Percentiles rank a stretch among this genome's conserved stretches.
Conservation (phyloP, 2,329 filamentous ascomycete genomes). For the Ophiostoma angusticollis region DNA sequence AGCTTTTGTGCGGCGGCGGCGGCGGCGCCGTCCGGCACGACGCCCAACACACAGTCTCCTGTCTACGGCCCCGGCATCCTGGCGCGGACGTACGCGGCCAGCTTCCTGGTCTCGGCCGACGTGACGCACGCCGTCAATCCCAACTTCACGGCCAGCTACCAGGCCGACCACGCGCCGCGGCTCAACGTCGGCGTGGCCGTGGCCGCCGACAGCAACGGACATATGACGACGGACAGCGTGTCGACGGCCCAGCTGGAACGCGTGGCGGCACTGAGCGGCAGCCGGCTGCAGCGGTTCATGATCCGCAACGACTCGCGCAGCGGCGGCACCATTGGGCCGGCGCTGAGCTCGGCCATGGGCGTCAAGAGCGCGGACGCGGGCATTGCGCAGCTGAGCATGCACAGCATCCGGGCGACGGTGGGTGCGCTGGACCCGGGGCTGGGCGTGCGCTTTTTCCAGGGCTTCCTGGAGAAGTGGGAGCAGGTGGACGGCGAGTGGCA, state of each 20-base stretch:
- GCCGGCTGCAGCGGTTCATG: conserved; percentile 75
- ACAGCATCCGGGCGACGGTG: conserved; percentile 79
- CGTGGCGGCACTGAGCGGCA: conserved; percentile 60
- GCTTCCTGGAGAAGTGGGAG: conserved; percentile 79
- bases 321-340: conserved; percentile 91
- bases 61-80: conserved; percentile 50
- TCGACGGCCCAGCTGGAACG: conserved; percentile 69
- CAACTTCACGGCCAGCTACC: conserved; percentile 77
- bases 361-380: conserved; percentile 77
- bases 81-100: conserved; percentile 76
- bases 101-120: conserved; percentile 84
- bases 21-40: too few species aligned
- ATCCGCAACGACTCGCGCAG: conserved; percentile 84
- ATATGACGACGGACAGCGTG: conserved; percentile 90
- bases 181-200: conserved; percentile 81
- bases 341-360: conserved; percentile 69
- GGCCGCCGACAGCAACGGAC: conserved; percentile 73
- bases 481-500: conserved; percentile 68
- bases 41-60: too few species aligned
- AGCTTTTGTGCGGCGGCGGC: conserved; percentile 37
- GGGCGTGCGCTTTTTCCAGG: conserved; percentile 79
- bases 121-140: conserved; percentile 92
- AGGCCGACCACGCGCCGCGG: conserved; percentile 72
- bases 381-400: conserved; percentile 87
- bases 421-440: conserved; percentile 76